Evolutionary conservation across 768 basidiomycete species (phyloP).

Genomic region (Lactarius pseudohatsudake): DNA sequence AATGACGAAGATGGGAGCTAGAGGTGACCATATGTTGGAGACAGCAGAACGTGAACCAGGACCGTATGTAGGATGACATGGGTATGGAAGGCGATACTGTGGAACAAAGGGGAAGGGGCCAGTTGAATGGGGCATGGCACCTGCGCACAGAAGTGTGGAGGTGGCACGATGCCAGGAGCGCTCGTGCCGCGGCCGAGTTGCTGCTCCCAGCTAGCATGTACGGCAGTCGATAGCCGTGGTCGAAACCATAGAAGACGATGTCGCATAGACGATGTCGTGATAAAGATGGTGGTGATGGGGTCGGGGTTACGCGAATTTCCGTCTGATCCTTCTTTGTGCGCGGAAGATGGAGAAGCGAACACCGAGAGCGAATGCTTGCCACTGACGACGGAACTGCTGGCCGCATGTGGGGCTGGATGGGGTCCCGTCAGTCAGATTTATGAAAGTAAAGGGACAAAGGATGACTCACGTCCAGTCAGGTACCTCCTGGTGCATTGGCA

Average conservation of each 20-base stretch:
- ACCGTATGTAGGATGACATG: constrained; percentile 8
- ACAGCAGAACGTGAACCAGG: background rate
- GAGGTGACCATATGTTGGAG: constrained; percentile 12
- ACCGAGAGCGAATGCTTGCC: constrained; percentile 59
- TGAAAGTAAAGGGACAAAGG: constrained; percentile 3
- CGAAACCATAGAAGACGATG: constrained; percentile 22
- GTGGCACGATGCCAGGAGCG: background rate
- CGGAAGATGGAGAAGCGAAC: constrained; percentile 60
- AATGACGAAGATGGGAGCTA: constrained; percentile 2
- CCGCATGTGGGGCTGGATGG: constrained; percentile 54
- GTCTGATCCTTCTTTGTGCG: constrained; percentile 41
- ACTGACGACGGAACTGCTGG: constrained; percentile 53
- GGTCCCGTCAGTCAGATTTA: constrained; percentile 1
- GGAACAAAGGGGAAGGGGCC: background rate
- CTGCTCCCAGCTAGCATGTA: constrained; percentile 7
- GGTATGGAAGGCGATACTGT: constrained; percentile 1
- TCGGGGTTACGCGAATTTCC: constrained; percentile 28
- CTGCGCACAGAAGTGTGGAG: constrained; percentile 1
- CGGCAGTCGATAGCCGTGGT: constrained; percentile 26
- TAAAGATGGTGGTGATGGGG: background rate
- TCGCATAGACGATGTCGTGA: constrained; percentile 18
- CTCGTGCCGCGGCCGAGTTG: background rate
- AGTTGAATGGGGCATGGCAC: background rate
- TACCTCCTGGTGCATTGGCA: constrained; percentile 13
- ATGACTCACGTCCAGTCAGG: constrained; percentile 30